A percentile compares a stretch with the other conserved stretches of the same genome.
These are phyloP conservation scores for Saccharomycopsis sp. DNA, from an alignment of 805 yeast species.

Conservation along the genomic window DNA sequence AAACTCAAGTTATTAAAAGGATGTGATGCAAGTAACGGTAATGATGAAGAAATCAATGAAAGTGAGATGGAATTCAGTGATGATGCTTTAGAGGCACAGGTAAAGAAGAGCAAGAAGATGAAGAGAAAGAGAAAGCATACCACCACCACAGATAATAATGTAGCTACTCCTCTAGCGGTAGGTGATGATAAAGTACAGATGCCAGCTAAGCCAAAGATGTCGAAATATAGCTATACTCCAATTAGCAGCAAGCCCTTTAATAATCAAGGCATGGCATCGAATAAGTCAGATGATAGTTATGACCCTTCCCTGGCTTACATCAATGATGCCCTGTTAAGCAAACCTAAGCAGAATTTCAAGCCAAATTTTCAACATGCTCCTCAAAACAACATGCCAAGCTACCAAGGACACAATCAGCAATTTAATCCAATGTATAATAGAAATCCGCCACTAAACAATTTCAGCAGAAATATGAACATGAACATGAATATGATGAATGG, in stretches of 20 bases:
- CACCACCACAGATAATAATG: conserved; percentile 15
- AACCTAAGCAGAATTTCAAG: not conserved
- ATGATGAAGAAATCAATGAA: conserved; percentile 89
- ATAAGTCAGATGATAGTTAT: not conserved
- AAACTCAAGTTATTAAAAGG: conserved; percentile 68
- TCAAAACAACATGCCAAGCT: not conserved
- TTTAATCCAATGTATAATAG: not conserved
- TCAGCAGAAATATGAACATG: not conserved
- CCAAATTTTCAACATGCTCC: not conserved
- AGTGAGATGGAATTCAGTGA: conserved; percentile 95
- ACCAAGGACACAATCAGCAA: not conserved
- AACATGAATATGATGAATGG: not conserved
- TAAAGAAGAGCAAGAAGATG: conserved; percentile 57
- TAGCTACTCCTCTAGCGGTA: not conserved
- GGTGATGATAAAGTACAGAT: not conserved
- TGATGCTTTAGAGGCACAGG: conserved; percentile 79
- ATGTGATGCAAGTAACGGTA: conserved; percentile 89
- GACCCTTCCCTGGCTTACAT: not conserved
- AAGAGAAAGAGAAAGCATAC: conserved; percentile 42
- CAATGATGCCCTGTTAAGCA: not conserved
- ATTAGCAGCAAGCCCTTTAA: not conserved
- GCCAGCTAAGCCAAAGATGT: not conserved
- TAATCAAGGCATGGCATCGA: not conserved
- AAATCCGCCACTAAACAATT: not conserved
- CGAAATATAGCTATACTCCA: not conserved